Base-by-base conservation (phyloP, 176 grass and related monocot species). In the Ensete glaucum region DNA sequence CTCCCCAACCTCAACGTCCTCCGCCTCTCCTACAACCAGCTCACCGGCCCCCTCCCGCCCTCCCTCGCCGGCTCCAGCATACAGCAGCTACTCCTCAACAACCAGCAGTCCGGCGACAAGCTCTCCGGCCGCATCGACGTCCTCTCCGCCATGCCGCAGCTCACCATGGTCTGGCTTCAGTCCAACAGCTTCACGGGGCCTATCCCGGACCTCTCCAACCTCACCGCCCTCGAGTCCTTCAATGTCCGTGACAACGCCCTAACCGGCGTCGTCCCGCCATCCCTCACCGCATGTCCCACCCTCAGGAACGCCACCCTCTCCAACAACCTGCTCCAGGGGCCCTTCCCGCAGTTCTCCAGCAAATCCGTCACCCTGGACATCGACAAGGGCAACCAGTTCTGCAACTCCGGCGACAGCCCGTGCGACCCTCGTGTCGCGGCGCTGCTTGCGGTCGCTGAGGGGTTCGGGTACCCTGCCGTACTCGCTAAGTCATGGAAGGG, bases 281-380 rank as follows among this genome's bases (percentile, higher is more conserved):
- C 89, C 9, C 77, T 96, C 54, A 67, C 48, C 22, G 64, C 66
- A 11, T 58, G 85, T 2, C 0, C n/a, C 15, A 86, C 55, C 11
- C 79, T 96, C 59, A 77, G 62, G 51, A 85, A 80, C 69, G 81
- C 79, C 19, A 64, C 80, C 1, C 74, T 96, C 51, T 81, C 93
- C 20, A 92, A 96, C 65, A 96, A 96, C 80, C 24, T 77, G 73
- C 83, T 96, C 62, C 89, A 96, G 85, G 94, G 94, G 17, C 86
- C 85, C 6, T 78, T 62, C 63, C 90, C 88, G 9, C 11, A 15
- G 17, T 91, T 89, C 49, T 63, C 77, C 8, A 43, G 50, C 67
- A 51, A 70, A 0, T n/a, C 1, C 13, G 73, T 85, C 8, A 29
- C 9, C 9, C 73, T 62, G 11, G 90, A 93, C 26, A 59, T 90